A percentile compares a stretch with the other conserved stretches of the same genome.
These are phyloP conservation scores for Shiraia sp. DNA, from an alignment of 2,329 filamentous ascomycete species.

Conservation along the genomic window DNA sequence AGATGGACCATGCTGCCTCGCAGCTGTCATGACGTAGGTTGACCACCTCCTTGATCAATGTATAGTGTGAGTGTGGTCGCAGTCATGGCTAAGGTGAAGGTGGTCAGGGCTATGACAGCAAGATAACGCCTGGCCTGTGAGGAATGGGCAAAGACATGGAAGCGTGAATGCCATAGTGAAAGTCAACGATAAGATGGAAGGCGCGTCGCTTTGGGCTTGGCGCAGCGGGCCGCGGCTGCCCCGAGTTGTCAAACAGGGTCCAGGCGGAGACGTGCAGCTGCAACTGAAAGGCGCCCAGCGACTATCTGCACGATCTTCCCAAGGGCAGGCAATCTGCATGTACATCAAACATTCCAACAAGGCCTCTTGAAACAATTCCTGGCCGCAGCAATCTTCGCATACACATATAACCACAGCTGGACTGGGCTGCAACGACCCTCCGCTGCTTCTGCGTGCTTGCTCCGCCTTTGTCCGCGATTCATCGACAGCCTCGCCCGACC, in stretches of 20 bases:
- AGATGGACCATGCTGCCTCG: conserved; percentile 7
- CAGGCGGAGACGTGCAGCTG: conserved; percentile 14
- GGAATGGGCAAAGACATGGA: too few species aligned
- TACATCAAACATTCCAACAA: too few species aligned
- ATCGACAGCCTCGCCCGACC: conserved; percentile 8
- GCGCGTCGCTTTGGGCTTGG: conserved; percentile 7
- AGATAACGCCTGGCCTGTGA: too few species aligned
- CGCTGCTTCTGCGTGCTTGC: too few species aligned
- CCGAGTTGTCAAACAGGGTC: conserved; percentile 15
- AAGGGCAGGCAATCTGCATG: background rate
- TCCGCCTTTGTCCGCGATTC: conserved; percentile 1
- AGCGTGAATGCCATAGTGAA: background rate
- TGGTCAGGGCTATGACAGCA: background rate
- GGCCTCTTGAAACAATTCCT: too few species aligned
- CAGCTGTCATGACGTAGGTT: background rate
- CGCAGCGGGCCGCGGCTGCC: conserved; percentile 9
- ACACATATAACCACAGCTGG: too few species aligned
- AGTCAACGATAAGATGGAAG: background rate
- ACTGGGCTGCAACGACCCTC: too few species aligned
- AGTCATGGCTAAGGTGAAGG: conserved; percentile 1
- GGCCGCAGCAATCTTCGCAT: too few species aligned
- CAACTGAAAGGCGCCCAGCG: conserved; percentile 3
- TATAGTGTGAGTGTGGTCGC: conserved; percentile 10
- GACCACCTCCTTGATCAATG: conserved; percentile 5
- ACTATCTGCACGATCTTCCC: background rate